Evolutionary conservation across 306 rosid species (phyloP).

Genomic region (Fagus crenata): DNA sequence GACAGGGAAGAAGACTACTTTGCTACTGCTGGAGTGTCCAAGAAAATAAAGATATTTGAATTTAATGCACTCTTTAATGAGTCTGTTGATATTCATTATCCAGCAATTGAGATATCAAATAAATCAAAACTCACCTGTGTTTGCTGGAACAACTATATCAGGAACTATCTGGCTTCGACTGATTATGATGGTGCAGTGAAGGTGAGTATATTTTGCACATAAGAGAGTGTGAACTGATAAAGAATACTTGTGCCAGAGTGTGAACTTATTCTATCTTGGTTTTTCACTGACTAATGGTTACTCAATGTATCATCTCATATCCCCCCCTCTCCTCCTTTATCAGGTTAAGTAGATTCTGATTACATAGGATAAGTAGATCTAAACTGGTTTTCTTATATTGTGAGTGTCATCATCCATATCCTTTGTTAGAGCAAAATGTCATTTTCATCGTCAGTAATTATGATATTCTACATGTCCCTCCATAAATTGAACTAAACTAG

Average conservation of each 20-base stretch:
- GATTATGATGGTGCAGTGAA: constrained; percentile 87
- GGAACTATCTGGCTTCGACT: constrained; percentile 90
- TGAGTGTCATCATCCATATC: not conserved
- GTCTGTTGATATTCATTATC: constrained; percentile 87
- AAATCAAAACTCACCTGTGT: constrained; percentile 81
- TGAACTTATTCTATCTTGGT: not conserved
- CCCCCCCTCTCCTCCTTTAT: not conserved
- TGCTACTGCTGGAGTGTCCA: constrained; percentile 92
- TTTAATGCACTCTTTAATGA: constrained; percentile 68
- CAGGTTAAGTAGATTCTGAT: not conserved
- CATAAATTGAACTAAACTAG: not conserved
- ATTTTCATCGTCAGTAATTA: not conserved
- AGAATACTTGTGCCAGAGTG: constrained; percentile 6
- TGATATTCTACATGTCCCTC: not conserved
- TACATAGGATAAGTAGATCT: not conserved
- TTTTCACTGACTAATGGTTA: not conserved
- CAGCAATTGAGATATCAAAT: constrained; percentile 79
- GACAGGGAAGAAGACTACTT: constrained; percentile 91
- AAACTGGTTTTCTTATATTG: not conserved
- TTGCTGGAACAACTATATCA: constrained; percentile 92
- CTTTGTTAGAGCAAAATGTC: not conserved
- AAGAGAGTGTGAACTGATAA: not conserved
- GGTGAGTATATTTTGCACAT: constrained; percentile 51
- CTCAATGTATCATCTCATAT: not conserved
- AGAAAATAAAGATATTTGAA: constrained; percentile 84